Percentiles rank a stretch among this genome's conserved stretches.
phyloP scores from a whole-genome alignment of 495 filamentous ascomycete genomes.

The Endocarpon pusillum region DNA sequence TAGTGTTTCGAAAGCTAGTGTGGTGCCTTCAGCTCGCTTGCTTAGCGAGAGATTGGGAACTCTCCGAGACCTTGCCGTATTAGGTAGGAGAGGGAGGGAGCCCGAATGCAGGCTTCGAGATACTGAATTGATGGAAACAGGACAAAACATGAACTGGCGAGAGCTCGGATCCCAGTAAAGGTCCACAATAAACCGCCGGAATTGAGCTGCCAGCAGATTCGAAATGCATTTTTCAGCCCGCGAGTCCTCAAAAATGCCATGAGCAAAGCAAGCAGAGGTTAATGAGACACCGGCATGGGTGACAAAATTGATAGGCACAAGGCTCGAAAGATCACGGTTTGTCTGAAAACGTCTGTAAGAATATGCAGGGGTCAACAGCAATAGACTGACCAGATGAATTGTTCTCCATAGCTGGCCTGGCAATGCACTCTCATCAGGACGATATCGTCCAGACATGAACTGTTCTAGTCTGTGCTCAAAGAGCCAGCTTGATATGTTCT shows the following conservation, averaged over 20 bases:
- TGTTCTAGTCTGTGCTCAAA: background rate
- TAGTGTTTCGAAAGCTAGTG: too few species aligned
- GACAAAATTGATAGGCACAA: slow-evolving; percentile 45
- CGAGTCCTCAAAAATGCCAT: slow-evolving; percentile 29
- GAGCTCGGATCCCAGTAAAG: slow-evolving; percentile 43
- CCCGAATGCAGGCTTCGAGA: slow-evolving; percentile 3
- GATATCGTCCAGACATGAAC: slow-evolving; percentile 7
- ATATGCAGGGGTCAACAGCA: background rate
- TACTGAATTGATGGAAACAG: too few species aligned
- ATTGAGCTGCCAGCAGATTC: slow-evolving; percentile 42
- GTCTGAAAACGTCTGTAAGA: slow-evolving; percentile 20
- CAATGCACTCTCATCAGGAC: slow-evolving; percentile 3
- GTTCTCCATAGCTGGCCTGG: slow-evolving; percentile 4
- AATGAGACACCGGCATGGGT: slow-evolving; percentile 36
- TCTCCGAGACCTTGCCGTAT: too few species aligned
- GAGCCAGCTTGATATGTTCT: too few species aligned
- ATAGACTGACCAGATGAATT: slow-evolving; percentile 1
- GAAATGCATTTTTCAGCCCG: slow-evolving; percentile 36
- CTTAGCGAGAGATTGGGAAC: background rate
- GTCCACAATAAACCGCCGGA: slow-evolving; percentile 40
- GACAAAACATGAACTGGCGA: slow-evolving; percentile 41
- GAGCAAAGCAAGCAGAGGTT: slow-evolving; percentile 39
- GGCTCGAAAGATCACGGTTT: slow-evolving; percentile 40
- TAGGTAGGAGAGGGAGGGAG: background rate
- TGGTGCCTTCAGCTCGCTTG: background rate